Base-by-base conservation (phyloP, 2,329 filamentous ascomycete genomes). In the Dactylellina sp. region DNA sequence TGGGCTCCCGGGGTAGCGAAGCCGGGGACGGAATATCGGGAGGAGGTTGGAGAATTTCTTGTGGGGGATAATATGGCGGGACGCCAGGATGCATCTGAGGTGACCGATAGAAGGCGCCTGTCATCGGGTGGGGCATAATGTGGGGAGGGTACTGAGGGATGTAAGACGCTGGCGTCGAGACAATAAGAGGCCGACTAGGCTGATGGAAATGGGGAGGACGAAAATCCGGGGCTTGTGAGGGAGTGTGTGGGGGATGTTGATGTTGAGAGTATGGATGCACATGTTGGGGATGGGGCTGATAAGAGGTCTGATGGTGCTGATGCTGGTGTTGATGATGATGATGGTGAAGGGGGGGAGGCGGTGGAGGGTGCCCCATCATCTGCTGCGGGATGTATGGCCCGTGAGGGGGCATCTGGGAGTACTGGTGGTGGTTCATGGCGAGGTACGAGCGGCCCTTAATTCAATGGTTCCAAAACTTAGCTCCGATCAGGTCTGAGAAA, bases 1-100 rank as follows among this genome's bases (percentile, higher is more conserved):
- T 18, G 12, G 46, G 35, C n/a, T 65, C 68, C 6, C 22, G 68
- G 6, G 52, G 66, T 6, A 72, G 60, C 12, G 68, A 72, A n/a
- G 68, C 60, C 11, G 68, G 68, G 6, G 68, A 72, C 7, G 68
- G 68, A 16, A 65, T 72, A 32, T 72, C 68, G 16, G 39, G 46
- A 2, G 68, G 68, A 32, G 60, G 53, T 9, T 60, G 60, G 18
- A 32, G 60, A 2, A 53, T 42, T 61, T 65, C 53, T 28, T 61
- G 52, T 0, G 68, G 6, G 14, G 68, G 61, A 35, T 72, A 72
- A 44, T 65, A 72, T 12, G 68, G 66, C 12, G 35, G 68, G n/a
- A 65, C 44, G 12, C 24, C 37, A 7, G 53, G 52, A 9, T 65
- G 68, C 37, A 84, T 78, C 87, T 87, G 89, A 7, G 87, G 87